Evolutionary conservation across 495 filamentous ascomycete species (phyloP).

Genomic region (Oleoguttula mirabilis): DNA sequence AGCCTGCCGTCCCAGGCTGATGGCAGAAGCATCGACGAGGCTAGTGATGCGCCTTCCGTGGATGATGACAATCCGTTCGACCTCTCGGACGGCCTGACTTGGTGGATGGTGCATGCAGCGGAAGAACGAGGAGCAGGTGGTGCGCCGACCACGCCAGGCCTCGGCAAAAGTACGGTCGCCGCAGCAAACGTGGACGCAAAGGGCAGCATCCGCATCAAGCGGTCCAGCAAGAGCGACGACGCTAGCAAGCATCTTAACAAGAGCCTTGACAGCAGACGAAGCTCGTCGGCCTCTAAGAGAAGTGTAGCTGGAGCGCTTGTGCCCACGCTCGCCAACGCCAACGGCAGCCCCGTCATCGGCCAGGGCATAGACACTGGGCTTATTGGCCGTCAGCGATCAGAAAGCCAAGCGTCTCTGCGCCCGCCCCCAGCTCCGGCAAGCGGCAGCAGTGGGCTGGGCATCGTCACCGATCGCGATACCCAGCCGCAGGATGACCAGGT

Average conservation of each 20-base stretch:
- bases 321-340: constrained; percentile 4
- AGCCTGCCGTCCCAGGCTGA: constrained; percentile 49
- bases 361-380: background rate
- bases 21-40: constrained; percentile 30
- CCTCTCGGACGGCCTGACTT: constrained; percentile 84
- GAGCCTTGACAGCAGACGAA: constrained; percentile 79
- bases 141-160: constrained; percentile 77
- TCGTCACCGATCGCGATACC: constrained; percentile 17
- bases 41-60: constrained; percentile 16
- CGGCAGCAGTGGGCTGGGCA: constrained; percentile 10
- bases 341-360: constrained; percentile 1
- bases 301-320: constrained; percentile 22
- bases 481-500: constrained; percentile 26
- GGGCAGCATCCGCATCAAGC: constrained; percentile 53
- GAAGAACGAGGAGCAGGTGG: constrained; percentile 63
- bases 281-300: constrained; percentile 64
- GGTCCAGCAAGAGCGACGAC: constrained; percentile 48
- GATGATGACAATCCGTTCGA: constrained; percentile 93
- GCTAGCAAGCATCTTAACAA: constrained; percentile 68
- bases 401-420: constrained; percentile 11
- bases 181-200: constrained; percentile 78
- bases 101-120: constrained; percentile 86
- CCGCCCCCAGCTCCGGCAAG: constrained; percentile 3
- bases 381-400: background rate
- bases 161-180: constrained; percentile 80